Evolutionary conservation across 1,284 basidiomycete species (phyloP).

Genomic region (Cutaneotrichosporon mucoides): DNA sequence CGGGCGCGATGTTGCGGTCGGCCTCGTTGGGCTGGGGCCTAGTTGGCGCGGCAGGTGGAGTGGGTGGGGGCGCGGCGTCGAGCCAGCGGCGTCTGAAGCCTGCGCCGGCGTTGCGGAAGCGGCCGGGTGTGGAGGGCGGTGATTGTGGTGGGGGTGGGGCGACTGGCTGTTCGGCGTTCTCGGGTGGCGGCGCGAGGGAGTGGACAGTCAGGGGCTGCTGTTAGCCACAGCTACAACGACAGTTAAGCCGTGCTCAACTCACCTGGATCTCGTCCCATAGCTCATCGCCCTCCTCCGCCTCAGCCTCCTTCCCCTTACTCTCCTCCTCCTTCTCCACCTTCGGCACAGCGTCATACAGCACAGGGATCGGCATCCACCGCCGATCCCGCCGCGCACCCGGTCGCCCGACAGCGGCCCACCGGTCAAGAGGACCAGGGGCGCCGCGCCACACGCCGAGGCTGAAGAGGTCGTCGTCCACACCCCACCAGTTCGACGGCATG

Average conservation of each 20-base stretch:
- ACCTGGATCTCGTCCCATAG: background rate
- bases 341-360: conserved; percentile 21
- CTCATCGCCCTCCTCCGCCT: background rate
- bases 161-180: background rate
- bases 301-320: background rate
- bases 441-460: background rate
- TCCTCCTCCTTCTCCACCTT: background rate
- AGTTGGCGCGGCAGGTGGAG: background rate
- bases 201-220: conserved; percentile 16
- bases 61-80: background rate
- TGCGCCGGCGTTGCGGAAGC: background rate
- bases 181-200: conserved; percentile 5
- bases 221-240: too few relatives aligned
- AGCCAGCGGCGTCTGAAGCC: background rate
- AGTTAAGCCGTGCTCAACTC: background rate
- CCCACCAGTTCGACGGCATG: conserved; percentile 11
- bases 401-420: conserved; percentile 6
- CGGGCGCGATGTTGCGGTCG: conserved; percentile 5
- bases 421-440: background rate
- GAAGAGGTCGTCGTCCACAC: conserved; percentile 3
- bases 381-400: background rate
- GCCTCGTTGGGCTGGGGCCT: background rate
- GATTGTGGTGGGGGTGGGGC: background rate
- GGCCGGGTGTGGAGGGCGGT: background rate
- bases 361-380: conserved; percentile 28